Evolutionary conservation across 768 basidiomycete species (phyloP).

Genomic region (Daedalea quercina): DNA sequence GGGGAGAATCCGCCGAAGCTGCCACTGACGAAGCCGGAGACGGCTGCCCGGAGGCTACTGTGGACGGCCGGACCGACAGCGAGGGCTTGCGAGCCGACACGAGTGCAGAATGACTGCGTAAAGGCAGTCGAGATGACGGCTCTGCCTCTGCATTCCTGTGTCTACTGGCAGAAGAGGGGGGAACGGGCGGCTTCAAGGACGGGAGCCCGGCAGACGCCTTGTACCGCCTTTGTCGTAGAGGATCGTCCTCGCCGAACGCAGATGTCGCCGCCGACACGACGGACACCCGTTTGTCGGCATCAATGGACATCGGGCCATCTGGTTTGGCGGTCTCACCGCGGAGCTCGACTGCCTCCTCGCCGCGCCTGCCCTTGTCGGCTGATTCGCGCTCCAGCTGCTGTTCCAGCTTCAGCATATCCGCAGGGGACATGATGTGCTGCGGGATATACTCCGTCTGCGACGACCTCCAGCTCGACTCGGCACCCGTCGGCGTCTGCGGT

Average conservation of each 20-base stretch:
- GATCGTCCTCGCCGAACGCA: conserved; percentile 11
- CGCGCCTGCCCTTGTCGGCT: conserved; percentile 4
- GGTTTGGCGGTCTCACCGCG: conserved; percentile 4
- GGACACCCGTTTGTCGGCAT: conserved; percentile 17
- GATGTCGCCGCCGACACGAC: conserved; percentile 13
- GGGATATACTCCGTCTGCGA: conserved; percentile 44
- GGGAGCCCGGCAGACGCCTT: not conserved
- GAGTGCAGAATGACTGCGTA: conserved; percentile 10
- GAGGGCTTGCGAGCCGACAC: conserved; percentile 8
- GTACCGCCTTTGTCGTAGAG: not conserved
- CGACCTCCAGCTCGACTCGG: conserved; percentile 16
- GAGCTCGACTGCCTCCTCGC: conserved; percentile 16
- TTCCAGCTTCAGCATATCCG: conserved; percentile 56
- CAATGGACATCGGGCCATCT: conserved; percentile 1
- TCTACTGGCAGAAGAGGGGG: not conserved
- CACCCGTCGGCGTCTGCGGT: not conserved
- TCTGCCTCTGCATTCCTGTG: not conserved
- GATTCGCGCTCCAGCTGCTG: conserved; percentile 35
- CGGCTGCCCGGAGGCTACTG: conserved; percentile 25
- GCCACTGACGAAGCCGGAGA: conserved; percentile 19
- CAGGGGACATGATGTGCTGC: conserved; percentile 62
- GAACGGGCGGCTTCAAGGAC: conserved; percentile 2
- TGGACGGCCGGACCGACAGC: conserved; percentile 28
- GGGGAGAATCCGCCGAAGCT: conserved; percentile 14
- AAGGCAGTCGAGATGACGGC: conserved; percentile 5